Evolutionary conservation across 352 stramenopile genomes (phyloP).

Genomic region (Blastocystis sp.): DNA sequence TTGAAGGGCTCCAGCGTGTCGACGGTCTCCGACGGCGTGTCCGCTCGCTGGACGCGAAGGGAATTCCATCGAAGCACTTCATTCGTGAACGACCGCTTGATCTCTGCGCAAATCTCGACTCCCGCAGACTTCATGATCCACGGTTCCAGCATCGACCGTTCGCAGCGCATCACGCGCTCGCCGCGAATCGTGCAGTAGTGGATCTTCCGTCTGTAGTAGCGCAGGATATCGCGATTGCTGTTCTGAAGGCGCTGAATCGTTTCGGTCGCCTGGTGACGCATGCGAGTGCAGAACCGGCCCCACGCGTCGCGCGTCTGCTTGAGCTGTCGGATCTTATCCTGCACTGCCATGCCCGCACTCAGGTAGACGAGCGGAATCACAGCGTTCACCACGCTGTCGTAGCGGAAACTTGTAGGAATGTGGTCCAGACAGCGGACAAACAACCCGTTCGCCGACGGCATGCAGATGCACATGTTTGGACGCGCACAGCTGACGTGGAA

Average conservation of each 20-base stretch:
- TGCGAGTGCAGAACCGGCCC: not conserved
- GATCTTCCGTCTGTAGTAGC: conserved; percentile 14
- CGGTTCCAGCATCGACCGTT: not conserved
- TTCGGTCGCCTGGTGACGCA: not conserved
- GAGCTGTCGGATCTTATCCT: not conserved
- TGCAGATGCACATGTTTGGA: not conserved
- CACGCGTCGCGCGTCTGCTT: not conserved
- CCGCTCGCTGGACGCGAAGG: too few species aligned
- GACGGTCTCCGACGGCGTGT: too few species aligned
- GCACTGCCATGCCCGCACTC: not conserved
- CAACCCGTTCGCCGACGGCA: not conserved
- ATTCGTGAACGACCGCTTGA: not conserved
- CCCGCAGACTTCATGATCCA: not conserved
- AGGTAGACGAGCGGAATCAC: not conserved
- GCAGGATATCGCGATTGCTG: not conserved
- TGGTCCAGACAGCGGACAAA: conserved; percentile 5
- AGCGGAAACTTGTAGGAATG: not conserved
- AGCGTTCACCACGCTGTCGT: not conserved
- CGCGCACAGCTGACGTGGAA: conserved; percentile 8
- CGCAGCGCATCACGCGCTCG: not conserved
- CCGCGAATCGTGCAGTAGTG: not conserved
- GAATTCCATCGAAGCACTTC: too few species aligned
- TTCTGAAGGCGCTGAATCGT: not conserved
- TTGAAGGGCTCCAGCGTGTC: too few species aligned
- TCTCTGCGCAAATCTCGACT: not conserved